Evolutionary conservation across 75 land plant genomes (phyloP).

Genomic region (Ceratopteris richardii): DNA sequence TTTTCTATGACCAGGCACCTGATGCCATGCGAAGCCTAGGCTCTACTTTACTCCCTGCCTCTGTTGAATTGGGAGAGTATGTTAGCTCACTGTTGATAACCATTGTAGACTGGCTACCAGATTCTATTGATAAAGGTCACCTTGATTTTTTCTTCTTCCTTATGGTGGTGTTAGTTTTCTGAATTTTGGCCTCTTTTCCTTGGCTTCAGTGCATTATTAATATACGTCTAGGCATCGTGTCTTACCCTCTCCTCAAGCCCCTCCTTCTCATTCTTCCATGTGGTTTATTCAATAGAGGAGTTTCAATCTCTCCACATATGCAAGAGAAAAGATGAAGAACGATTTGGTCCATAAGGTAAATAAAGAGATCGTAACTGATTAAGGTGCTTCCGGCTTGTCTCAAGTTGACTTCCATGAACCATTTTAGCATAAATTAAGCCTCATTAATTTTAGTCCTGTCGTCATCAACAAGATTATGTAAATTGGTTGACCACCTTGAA

Average conservation of each 20-base stretch:
- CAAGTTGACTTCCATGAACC: too few relatives aligned
- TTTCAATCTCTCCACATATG: too few relatives aligned
- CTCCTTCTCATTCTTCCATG: too few relatives aligned
- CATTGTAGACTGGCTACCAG: constrained; percentile 58
- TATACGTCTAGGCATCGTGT: not conserved
- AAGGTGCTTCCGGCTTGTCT: too few relatives aligned
- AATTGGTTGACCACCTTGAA: too few relatives aligned
- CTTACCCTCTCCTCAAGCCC: not conserved
- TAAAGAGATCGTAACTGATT: too few relatives aligned
- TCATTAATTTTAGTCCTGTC: too few relatives aligned
- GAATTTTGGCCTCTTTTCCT: constrained; percentile 20
- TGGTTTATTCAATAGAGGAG: too few relatives aligned
- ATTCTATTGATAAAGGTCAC: constrained; percentile 37
- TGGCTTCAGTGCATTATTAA: not conserved
- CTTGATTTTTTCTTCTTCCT: constrained; percentile 59
- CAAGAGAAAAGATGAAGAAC: too few relatives aligned
- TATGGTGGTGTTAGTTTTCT: constrained; percentile 33
- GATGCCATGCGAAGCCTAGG: constrained; percentile 7
- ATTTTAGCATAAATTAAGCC: too few relatives aligned
- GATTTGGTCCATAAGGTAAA: too few relatives aligned
- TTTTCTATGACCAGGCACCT: constrained; percentile 14
- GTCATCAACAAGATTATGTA: too few relatives aligned
- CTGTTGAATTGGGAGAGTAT: constrained; percentile 53
- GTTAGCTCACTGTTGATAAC: constrained; percentile 42
- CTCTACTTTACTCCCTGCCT: constrained; percentile 43